Evolutionary conservation across 192 early-diverging fungal species (phyloP).

Genomic region (Rhizophagus prolifer): DNA sequence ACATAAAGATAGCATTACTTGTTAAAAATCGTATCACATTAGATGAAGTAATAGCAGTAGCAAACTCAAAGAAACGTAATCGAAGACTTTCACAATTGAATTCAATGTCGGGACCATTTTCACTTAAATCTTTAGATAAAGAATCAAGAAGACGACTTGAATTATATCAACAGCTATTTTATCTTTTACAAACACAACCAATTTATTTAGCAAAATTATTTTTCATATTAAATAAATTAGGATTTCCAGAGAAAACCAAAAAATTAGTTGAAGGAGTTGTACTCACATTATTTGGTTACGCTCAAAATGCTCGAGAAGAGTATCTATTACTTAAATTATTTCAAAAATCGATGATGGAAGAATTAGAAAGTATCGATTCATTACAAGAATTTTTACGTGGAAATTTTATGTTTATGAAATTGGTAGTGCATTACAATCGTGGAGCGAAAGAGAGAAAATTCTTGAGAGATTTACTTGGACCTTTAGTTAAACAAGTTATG

Average conservation of each 20-base stretch:
- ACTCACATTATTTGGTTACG: conserved; percentile 94
- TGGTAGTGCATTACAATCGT: conserved; percentile 92
- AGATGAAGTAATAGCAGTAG: conserved; percentile 82
- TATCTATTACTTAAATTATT: conserved; percentile 93
- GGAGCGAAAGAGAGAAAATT: conserved; percentile 95
- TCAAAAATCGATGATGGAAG: conserved; percentile 84
- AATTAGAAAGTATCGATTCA: conserved; percentile 80
- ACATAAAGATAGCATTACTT: conserved; percentile 95
- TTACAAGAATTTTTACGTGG: conserved; percentile 91
- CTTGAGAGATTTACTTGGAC: conserved; percentile 80
- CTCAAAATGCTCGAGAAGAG: conserved; percentile 95
- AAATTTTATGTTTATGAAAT: conserved; percentile 96
- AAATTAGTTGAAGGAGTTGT: conserved; percentile 90
- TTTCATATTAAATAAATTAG: conserved; percentile 84
- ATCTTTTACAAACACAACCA: conserved; percentile 96
- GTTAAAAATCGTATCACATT: conserved; percentile 94
- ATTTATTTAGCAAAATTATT: conserved; percentile 85
- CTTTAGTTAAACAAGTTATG: conserved; percentile 78
- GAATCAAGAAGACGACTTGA: conserved; percentile 74
- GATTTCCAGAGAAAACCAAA: conserved; percentile 59
- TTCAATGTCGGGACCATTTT: conserved; percentile 54
- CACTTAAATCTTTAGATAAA: conserved; percentile 82
- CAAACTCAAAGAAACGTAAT: conserved; percentile 44
- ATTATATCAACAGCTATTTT: conserved; percentile 92
- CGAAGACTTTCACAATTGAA: conserved; percentile 46